Evolutionary conservation across 129 eudicot genomes (phyloP).

Genomic region (Gnaphalium uliginosum): DNA sequence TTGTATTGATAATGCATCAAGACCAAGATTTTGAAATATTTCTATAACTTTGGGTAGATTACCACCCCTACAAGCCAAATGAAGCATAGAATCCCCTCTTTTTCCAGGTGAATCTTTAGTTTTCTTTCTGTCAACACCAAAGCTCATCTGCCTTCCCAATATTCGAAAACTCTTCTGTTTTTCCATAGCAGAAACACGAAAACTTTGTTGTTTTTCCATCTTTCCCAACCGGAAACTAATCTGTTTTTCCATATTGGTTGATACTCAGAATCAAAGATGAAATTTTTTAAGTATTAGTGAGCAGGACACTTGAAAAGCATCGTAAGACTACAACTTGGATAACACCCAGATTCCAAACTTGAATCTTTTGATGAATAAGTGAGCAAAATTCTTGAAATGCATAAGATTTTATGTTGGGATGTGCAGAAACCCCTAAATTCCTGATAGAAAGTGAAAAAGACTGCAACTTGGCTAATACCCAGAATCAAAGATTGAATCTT

Average conservation of each 20-base stretch:
- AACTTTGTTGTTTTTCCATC: slow-evolving; percentile 70
- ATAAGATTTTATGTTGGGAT: neutral
- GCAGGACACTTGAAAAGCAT: slow-evolving; percentile 15
- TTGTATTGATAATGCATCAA: slow-evolving; percentile 60
- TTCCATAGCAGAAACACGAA: slow-evolving; percentile 57
- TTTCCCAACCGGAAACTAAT: slow-evolving; percentile 46
- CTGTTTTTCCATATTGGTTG: slow-evolving; percentile 62
- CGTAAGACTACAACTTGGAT: neutral
- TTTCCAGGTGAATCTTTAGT: slow-evolving; percentile 91
- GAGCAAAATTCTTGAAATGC: slow-evolving; percentile 7
- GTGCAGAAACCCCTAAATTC: slow-evolving; percentile 11
- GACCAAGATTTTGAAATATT: slow-evolving; percentile 56
- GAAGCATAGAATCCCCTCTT: slow-evolving; percentile 78
- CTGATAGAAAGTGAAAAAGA: neutral
- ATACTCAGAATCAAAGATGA: slow-evolving; percentile 20
- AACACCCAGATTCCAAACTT: slow-evolving; percentile 21
- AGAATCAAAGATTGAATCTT: slow-evolving; percentile 14
- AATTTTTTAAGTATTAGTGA: slow-evolving; percentile 6
- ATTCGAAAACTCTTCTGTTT: slow-evolving; percentile 67
- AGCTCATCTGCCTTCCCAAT: slow-evolving; percentile 82
- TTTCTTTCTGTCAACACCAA: slow-evolving; percentile 75
- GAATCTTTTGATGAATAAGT: slow-evolving; percentile 5
- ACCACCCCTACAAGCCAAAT: slow-evolving; percentile 84
- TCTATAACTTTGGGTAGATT: slow-evolving; percentile 66
- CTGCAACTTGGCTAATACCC: slow-evolving; percentile 16